Base-by-base conservation (phyloP, 2,329 filamentous ascomycete genomes). In the Arachnomyces sp. region DNA sequence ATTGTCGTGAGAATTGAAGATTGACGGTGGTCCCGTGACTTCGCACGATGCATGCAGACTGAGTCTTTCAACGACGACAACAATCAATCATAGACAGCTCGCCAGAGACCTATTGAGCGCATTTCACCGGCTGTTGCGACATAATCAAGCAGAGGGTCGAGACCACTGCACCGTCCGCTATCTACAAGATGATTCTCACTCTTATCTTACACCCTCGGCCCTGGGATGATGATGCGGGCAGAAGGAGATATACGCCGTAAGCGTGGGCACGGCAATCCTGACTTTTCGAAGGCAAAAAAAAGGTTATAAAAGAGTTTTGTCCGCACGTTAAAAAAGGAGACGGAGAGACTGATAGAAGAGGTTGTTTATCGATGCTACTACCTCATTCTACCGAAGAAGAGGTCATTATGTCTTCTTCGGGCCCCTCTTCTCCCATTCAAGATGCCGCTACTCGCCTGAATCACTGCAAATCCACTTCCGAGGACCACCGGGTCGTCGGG, bases 181-280 rank as follows among this genome's bases (percentile, higher is more conserved):
- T 25, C 20, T 25, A 5, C 9, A 9, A 9, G 20, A 25, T 25
- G 20, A 5, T 25, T 25, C 20, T 25, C 20, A 25, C 20, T 25
- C 20, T 5, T 5, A 25, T 34, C 29, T 41, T 34, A 35, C 31
- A 40, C 33, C 43, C 38, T 43, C 40, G 43, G 39, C 38, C 40
- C 39, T 35, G 43, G 47, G 45, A 50, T 46, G 40, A 45, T 45
- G 47, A 43, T 36, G 45, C 57, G 58, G 57, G 53, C 61, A 65
- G 63, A 64, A 65, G 61, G 61, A 64, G 57, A 65, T 62, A 54
- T 66, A 65, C 63, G 63, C 61, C 45, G 63, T 66, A 66, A 62
- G 57, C 57, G 52, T 63, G 56, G 63, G 61, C 60, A 65, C 63
- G 62, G 55, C 47, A 45, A 47, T 39, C 40, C 28, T 42, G 46